Conservation (phyloP, 768 basidiomycete genomes). For the Crassisporium funariophilum region DNA sequence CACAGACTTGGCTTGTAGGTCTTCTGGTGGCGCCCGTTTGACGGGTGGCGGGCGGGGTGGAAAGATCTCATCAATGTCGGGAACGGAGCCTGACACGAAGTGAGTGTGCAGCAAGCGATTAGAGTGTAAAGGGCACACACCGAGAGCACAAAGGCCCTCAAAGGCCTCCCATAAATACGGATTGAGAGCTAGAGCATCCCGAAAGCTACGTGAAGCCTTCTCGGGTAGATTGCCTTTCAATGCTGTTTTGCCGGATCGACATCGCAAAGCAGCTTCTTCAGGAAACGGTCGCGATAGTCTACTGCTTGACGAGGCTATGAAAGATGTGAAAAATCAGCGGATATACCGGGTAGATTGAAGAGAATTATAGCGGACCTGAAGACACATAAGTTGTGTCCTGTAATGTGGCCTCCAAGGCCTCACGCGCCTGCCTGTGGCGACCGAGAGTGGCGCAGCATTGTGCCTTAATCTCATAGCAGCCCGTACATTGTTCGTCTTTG, state of each 20-base stretch:
- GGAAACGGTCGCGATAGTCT: conserved; percentile 63
- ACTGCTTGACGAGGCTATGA: conserved; percentile 54
- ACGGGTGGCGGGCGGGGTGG: conserved; percentile 62
- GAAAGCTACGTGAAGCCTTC: conserved; percentile 71
- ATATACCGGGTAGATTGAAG: conserved; percentile 4
- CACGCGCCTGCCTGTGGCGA: conserved; percentile 75
- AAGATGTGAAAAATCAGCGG: conserved; percentile 15
- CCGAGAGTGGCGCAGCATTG: conserved; percentile 74
- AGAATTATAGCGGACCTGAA: conserved; percentile 49
- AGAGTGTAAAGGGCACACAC: conserved; percentile 41
- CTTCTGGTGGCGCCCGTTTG: conserved; percentile 57
- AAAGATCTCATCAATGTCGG: conserved; percentile 73
- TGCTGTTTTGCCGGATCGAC: conserved; percentile 77
- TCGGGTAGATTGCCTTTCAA: conserved; percentile 78
- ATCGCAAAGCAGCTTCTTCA: conserved; percentile 72
- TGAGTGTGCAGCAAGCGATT: conserved; percentile 15
- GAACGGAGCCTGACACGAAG: conserved; percentile 55
- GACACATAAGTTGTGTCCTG: conserved; percentile 53
- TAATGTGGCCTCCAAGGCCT: conserved; percentile 66
- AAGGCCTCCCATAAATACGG: conserved; percentile 93
- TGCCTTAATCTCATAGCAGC: conserved; percentile 80
- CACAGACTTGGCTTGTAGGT: conserved; percentile 42
- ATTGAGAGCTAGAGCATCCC: conserved; percentile 68
- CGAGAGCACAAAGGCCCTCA: conserved; percentile 81
- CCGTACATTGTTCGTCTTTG: conserved; percentile 61